A percentile compares a stretch with the other conserved stretches of the same genome.
Evolutionary conservation across 345 rosid genomes (phyloP).

Genomic region (Citrus sp.): DNA sequence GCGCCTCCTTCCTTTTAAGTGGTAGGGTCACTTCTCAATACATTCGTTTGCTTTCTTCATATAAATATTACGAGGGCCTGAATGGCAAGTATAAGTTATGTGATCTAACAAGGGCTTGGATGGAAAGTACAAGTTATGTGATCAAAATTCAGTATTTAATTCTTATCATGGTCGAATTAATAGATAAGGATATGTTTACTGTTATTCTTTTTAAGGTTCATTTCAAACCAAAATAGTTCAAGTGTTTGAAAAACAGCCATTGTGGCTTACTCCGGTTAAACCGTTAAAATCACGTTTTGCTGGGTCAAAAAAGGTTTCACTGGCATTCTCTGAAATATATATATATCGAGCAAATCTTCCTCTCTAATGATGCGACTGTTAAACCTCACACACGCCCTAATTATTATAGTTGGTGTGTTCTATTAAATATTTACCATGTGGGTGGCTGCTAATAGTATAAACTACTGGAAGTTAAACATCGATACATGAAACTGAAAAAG

Average conservation of each 20-base stretch:
- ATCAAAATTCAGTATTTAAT: too few species aligned
- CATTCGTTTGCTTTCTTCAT: neutral
- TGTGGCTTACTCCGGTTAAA: neutral
- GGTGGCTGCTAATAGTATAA: neutral
- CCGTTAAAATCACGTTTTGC: neutral
- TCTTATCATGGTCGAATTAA: too few species aligned
- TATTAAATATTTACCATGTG: neutral
- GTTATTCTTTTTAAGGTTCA: neutral
- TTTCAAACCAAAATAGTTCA: neutral
- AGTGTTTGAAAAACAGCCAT: neutral
- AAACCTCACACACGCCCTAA: neutral
- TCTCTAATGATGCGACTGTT: neutral
- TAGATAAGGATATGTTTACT: neutral
- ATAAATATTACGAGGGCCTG: too few species aligned
- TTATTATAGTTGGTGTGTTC: neutral
- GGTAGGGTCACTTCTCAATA: neutral
- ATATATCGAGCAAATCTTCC: neutral
- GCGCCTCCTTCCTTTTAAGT: constrained; percentile 11
- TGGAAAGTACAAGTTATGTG: too few species aligned
- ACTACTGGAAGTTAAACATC: neutral
- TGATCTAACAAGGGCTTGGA: too few species aligned
- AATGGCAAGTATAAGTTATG: too few species aligned
- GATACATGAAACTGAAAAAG: neutral
- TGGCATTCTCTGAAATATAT: neutral
- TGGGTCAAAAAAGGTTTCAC: neutral